A percentile compares a stretch with the other conserved stretches of the same genome.
Evolutionary conservation across 1,284 basidiomycete genomes (phyloP).

Genomic region (Cryptococcus sp.): DNA sequence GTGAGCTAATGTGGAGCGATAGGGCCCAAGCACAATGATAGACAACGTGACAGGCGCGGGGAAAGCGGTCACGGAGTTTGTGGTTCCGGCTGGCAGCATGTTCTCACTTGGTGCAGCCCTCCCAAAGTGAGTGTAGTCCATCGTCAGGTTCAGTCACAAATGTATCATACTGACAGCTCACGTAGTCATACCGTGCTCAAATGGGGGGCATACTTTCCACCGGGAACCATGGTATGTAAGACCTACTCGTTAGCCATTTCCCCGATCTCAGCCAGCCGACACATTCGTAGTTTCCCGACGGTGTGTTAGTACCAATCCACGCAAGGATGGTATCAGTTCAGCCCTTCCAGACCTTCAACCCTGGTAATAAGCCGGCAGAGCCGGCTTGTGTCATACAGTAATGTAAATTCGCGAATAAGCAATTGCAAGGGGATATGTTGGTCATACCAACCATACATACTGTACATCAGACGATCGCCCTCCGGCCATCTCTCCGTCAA

Average conservation of each 20-base stretch:
- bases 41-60: conserved; percentile 31
- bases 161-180: neutral
- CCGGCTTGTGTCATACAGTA: conserved; percentile 23
- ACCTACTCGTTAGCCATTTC: neutral
- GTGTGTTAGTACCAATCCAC: conserved; percentile 39
- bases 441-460: too few species aligned
- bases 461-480: too few species aligned
- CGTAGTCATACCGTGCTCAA: conserved; percentile 25
- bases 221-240: conserved; percentile 34
- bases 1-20: neutral
- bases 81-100: conserved; percentile 39
- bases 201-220: conserved; percentile 38
- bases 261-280: neutral
- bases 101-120: conserved; percentile 36
- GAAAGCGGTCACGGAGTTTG: conserved; percentile 29
- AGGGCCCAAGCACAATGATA: conserved; percentile 37
- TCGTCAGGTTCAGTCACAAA: neutral
- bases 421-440: too few species aligned
- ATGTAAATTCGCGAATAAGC: neutral
- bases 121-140: conserved; percentile 18
- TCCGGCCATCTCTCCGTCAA: too few species aligned
- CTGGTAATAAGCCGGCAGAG: conserved; percentile 9
- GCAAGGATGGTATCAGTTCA: conserved; percentile 41
- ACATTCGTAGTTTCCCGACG: conserved; percentile 31
- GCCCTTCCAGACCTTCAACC: conserved; percentile 25